Evolutionary conservation across 306 rosid genomes (phyloP).

Genomic region (Morella rubra): DNA sequence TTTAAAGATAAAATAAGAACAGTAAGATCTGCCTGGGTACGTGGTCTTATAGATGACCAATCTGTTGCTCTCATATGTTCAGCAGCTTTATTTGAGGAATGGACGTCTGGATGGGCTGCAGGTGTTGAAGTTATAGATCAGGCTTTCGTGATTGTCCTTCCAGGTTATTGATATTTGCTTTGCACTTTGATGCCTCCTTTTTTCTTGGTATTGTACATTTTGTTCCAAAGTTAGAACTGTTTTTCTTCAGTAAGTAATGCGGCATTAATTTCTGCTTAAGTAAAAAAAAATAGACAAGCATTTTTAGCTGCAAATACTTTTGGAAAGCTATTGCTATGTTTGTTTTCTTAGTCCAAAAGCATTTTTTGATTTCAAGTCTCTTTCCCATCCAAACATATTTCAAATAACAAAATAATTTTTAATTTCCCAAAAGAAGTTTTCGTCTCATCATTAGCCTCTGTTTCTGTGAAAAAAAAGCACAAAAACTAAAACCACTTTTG

Average conservation of each 20-base stretch:
- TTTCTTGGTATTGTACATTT: slow-evolving; percentile 4
- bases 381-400: too few relatives aligned
- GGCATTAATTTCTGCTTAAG: too few relatives aligned
- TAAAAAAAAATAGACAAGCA: too few relatives aligned
- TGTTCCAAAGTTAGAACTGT: slow-evolving; percentile 11
- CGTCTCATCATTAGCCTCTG: too few relatives aligned
- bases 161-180: slow-evolving; percentile 52
- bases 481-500: too few relatives aligned
- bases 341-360: too few relatives aligned
- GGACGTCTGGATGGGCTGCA: slow-evolving; percentile 68
- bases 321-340: too few relatives aligned
- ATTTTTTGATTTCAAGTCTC: too few relatives aligned
- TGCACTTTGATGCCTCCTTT: slow-evolving; percentile 9
- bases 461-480: too few relatives aligned
- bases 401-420: too few relatives aligned
- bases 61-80: slow-evolving; percentile 77
- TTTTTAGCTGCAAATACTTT: too few relatives aligned
- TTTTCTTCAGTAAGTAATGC: background rate
- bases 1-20: slow-evolving; percentile 75
- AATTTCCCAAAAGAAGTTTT: too few relatives aligned
- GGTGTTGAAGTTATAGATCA: slow-evolving; percentile 76
- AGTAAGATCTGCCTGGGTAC: slow-evolving; percentile 66
- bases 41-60: slow-evolving; percentile 71
- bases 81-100: slow-evolving; percentile 82
- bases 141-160: slow-evolving; percentile 90